Evolutionary conservation across 306 rosid genomes (phyloP).

Genomic region (Clitoria ternatea): DNA sequence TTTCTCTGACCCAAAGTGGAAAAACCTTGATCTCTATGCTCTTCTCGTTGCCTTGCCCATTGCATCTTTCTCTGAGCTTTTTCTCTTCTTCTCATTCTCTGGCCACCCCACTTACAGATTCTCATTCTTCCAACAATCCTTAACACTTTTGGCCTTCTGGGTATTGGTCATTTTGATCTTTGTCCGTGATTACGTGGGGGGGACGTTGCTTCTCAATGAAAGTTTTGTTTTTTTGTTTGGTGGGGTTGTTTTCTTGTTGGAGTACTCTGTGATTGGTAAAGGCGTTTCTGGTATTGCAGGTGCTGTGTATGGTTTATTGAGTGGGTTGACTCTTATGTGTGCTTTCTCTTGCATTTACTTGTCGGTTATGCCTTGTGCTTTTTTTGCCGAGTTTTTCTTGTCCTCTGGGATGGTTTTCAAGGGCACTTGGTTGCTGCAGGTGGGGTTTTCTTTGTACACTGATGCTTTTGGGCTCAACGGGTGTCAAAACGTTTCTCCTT

Average conservation of each 20-base stretch:
- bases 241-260: constrained; percentile 38
- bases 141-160: constrained; percentile 62
- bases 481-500: constrained; percentile 50
- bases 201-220: constrained; percentile 33
- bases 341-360: constrained; percentile 57
- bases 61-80: constrained; percentile 62
- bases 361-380: constrained; percentile 55
- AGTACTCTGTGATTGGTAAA: constrained; percentile 39
- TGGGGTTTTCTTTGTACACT: constrained; percentile 65
- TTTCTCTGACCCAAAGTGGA: constrained; percentile 69
- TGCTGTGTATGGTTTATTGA: constrained; percentile 51
- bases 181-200: constrained; percentile 37
- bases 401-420: constrained; percentile 67
- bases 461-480: constrained; percentile 69
- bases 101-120: constrained; percentile 64
- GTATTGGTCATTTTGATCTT: constrained; percentile 44
- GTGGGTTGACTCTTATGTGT: constrained; percentile 55
- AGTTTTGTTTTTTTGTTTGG: constrained; percentile 39
- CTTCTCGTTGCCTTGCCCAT: constrained; percentile 66
- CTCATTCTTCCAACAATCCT: constrained; percentile 64
- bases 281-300: constrained; percentile 60
- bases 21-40: constrained; percentile 57
- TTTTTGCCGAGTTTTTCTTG: constrained; percentile 71
- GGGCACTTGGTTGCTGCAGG: constrained; percentile 82
- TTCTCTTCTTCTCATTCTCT: constrained; percentile 58